phyloP scores from a whole-genome alignment of 2,329 filamentous ascomycete genomes.

The Intubia oerlemansii region DNA sequence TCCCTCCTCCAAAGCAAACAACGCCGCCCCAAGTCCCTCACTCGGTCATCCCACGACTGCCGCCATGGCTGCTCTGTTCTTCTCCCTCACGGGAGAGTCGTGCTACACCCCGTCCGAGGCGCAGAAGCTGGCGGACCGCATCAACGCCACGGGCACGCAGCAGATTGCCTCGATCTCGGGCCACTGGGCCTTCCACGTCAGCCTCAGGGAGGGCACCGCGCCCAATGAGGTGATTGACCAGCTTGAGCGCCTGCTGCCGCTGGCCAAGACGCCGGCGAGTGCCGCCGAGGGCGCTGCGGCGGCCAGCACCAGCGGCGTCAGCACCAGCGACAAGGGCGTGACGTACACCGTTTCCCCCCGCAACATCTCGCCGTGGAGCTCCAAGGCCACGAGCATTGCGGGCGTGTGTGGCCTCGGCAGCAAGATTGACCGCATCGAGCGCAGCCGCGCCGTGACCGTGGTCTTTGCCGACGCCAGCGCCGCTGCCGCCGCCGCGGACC shows the following conservation, averaged over 20 bases:
- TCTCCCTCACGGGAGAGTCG: constrained; percentile 8
- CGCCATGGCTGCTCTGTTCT: no score
- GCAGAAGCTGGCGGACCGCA: constrained; percentile 21
- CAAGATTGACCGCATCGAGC: constrained; percentile 58
- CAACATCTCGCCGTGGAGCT: constrained; percentile 92
- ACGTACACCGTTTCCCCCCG: constrained; percentile 59
- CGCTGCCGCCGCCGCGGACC: constrained; percentile 15
- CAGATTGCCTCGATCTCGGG: constrained; percentile 28
- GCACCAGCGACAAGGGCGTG: constrained; percentile 19
- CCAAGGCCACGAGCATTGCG: constrained; percentile 83
- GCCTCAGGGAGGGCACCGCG: constrained; percentile 25
- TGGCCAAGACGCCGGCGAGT: constrained; percentile 13
- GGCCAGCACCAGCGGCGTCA: constrained; percentile 20
- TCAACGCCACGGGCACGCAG: constrained; percentile 17
- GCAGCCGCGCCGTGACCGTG: constrained; percentile 58
- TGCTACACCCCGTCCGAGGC: constrained; percentile 28
- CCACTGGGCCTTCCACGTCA: constrained; percentile 45
- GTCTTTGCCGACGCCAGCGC: constrained; percentile 31
- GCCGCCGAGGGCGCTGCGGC: constrained; percentile 18
- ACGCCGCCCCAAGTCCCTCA: no score
- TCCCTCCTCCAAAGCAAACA: no score
- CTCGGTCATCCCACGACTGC: no score
- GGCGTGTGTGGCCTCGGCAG: constrained; percentile 68
- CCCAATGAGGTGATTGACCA: constrained; percentile 20
- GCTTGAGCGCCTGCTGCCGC: constrained; percentile 23